phyloP scores from a whole-genome alignment of 441 rosid species.

The Erodium texanum region DNA sequence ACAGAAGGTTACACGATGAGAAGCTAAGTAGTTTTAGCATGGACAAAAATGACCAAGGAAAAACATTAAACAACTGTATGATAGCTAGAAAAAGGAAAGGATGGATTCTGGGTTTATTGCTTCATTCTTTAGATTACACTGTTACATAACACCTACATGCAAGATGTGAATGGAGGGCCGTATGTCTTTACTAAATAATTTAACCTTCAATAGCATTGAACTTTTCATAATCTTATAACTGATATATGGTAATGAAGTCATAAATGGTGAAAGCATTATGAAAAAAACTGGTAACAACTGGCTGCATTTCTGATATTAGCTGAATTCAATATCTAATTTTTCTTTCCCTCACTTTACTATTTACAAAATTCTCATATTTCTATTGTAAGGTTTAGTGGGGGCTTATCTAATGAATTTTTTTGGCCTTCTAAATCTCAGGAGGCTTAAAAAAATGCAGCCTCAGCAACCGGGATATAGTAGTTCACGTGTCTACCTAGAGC shows the following conservation, averaged over 20 bases:
- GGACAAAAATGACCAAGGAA: background rate
- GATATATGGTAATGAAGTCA: slow-evolving; percentile 1
- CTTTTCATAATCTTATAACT: background rate
- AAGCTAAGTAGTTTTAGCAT: background rate
- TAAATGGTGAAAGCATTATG: background rate
- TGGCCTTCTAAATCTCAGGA: slow-evolving; percentile 40
- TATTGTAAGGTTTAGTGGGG: slow-evolving; percentile 3
- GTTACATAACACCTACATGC: no score
- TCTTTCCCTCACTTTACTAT: background rate
- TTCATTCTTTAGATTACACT: no score
- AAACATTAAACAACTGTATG: background rate
- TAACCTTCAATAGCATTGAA: background rate
- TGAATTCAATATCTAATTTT: background rate
- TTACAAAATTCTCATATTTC: background rate
- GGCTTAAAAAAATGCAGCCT: slow-evolving; percentile 97
- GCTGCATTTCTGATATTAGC: background rate
- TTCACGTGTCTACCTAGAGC: slow-evolving; percentile 90
- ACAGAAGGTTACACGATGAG: background rate
- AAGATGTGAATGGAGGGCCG: no score
- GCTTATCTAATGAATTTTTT: slow-evolving; percentile 2
- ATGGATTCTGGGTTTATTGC: no score
- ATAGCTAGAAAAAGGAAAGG: background rate
- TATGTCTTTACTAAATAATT: no score
- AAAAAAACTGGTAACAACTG: background rate
- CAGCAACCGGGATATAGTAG: slow-evolving; percentile 99